Conservation (phyloP, 805 yeast genomes). For the Sungouiella blattae region DNA sequence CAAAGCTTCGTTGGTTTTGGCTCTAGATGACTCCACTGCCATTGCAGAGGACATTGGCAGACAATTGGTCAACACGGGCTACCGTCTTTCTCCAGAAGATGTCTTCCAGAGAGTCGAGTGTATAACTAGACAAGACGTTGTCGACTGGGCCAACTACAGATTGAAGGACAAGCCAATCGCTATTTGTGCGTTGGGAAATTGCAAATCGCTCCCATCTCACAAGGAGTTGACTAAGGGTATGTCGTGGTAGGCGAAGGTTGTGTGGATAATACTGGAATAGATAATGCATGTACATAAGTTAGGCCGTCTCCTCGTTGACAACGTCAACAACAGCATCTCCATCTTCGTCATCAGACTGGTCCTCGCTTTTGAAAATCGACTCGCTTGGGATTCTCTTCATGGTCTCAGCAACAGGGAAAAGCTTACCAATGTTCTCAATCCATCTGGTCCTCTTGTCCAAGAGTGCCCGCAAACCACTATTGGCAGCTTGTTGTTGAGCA, state of each 20-base stretch:
- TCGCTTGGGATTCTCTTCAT: conserved; percentile 76
- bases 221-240: conserved; percentile 47
- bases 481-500: conserved; percentile 65
- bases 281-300: too few relatives aligned
- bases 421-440: conserved; percentile 85
- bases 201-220: conserved; percentile 66
- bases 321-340: conserved; percentile 29
- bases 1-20: conserved; percentile 84
- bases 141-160: conserved; percentile 84
- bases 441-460: conserved; percentile 85
- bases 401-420: conserved; percentile 61
- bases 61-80: conserved; percentile 93
- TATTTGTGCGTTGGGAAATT: conserved; percentile 87
- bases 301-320: conserved; percentile 12
- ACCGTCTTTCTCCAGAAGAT: conserved; percentile 67
- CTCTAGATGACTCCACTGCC: conserved; percentile 93
- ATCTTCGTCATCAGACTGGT: conserved; percentile 30
- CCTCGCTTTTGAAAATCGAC: conserved; percentile 47
- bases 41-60: conserved; percentile 97
- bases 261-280: too few relatives aligned
- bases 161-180: conserved; percentile 77
- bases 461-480: conserved; percentile 71
- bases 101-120: conserved; percentile 72
- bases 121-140: conserved; percentile 75
- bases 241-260: conserved; percentile 23